Evolutionary conservation across 2,329 filamentous ascomycete genomes (phyloP), one percentile per base, ranked within the genome.

Genomic region (Albophoma yamanashiensis): DNA sequence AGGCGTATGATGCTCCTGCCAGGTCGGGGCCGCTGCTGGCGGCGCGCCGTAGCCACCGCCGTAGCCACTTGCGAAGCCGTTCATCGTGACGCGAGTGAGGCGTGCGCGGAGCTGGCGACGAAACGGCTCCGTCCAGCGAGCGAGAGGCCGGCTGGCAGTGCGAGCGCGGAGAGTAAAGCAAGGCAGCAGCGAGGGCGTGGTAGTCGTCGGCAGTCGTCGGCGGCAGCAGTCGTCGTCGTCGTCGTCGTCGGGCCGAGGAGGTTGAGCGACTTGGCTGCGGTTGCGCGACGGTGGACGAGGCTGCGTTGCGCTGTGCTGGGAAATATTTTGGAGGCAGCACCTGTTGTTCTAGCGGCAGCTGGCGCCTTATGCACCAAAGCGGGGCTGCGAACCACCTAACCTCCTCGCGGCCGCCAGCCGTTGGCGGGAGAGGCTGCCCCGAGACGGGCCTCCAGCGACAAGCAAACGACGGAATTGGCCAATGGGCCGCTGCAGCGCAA

Each of bases 1-100:
- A 3, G 86, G 78, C 66, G 88, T 90, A 67, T 86, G 88, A 66
- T 90, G 87, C 73, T 94, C 89, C 73, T 90, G 87, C 92, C 92
- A 97, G 52, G 83, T 71, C 60, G 79, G 74, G 58, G 81, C 78
- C 4, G 56, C 15, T 4, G n/a, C 25, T 2, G 50, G 60, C 63
- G 79, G 77, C 70, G 81, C 77, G 67, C 77, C 76, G 64, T 72
- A 78, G 59, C 75, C 74, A 67, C 76, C 77, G 60, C 76, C 76
- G 66, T 72, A 78, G 59, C 75, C 74, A 67, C 76, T 77, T 60
- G 76, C 76, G 66, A 76, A 76, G 62, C 81, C 83, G 72, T 84
- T 88, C 84, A 89, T 89, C 62, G 71, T 71, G 60, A 42, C 52
- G 58, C 31, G 62, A 58, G 59, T 62, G 65, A 60, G 61, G 59